Conservation (phyloP, 495 filamentous ascomycete genomes). For the Aspergillus nidulans region DNA sequence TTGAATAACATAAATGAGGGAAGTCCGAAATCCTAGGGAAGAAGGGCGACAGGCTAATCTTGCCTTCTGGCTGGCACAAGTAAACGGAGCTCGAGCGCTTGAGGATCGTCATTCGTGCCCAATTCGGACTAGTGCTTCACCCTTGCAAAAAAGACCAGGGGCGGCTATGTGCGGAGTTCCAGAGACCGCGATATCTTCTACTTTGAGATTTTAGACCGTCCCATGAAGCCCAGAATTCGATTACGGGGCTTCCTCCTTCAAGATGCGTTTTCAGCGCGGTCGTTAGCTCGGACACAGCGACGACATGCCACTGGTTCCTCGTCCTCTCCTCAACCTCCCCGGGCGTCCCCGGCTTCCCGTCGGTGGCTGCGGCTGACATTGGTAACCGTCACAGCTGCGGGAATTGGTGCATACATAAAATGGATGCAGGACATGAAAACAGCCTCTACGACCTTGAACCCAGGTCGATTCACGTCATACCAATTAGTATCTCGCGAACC, state of each 20-base stretch:
- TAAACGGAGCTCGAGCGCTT: not conserved
- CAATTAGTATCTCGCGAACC: conserved; percentile 59
- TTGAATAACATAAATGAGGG: conserved; percentile 6
- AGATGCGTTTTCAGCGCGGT: conserved; percentile 11
- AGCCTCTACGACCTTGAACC: conserved; percentile 34
- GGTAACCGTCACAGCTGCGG: conserved; percentile 32
- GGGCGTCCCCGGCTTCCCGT: conserved; percentile 1
- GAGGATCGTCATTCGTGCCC: conserved; percentile 12
- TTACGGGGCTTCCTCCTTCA: conserved; percentile 11
- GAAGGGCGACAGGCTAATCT: not conserved
- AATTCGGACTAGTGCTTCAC: conserved; percentile 25
- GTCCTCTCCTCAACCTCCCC: conserved; percentile 5
- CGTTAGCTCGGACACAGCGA: conserved; percentile 10
- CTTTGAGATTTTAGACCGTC: not conserved
- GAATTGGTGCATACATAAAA: conserved; percentile 35
- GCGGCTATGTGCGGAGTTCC: not conserved
- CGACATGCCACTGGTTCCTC: conserved; percentile 24
- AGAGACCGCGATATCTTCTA: not conserved
- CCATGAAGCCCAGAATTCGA: conserved; percentile 27
- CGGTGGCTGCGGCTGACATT: conserved; percentile 34
- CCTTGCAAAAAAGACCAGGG: conserved; percentile 4
- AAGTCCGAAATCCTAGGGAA: conserved; percentile 1
- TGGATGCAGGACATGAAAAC: conserved; percentile 25
- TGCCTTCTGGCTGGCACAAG: not conserved
- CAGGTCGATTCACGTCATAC: conserved; percentile 62